phyloP scores from a whole-genome alignment of 2,329 filamentous ascomycete genomes.

The Chlorencoelia australis region DNA sequence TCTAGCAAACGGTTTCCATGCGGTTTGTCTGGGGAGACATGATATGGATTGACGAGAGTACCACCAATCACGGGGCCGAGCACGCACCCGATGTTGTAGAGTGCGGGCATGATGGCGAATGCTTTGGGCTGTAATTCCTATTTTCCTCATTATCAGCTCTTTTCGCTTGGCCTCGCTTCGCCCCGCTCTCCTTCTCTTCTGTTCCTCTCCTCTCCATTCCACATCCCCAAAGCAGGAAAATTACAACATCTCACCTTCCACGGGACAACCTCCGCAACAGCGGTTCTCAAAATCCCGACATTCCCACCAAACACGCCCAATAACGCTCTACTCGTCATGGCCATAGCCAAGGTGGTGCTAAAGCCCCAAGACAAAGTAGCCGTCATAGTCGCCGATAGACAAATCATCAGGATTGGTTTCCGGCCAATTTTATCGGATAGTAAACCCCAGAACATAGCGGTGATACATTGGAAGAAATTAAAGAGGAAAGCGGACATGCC shows the following conservation, averaged over 20 bases:
- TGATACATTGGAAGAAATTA: constrained; percentile 73
- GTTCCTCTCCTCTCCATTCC: too few relatives aligned
- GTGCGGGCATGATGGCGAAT: constrained; percentile 41
- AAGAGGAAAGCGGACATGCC: too few relatives aligned
- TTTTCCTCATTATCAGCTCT: constrained; percentile 19
- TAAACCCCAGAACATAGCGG: constrained; percentile 73
- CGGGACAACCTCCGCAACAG: constrained; percentile 58
- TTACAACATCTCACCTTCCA: neutral
- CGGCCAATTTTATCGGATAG: constrained; percentile 58
- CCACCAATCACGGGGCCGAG: constrained; percentile 28
- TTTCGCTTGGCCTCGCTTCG: too few relatives aligned
- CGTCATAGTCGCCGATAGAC: constrained; percentile 47
- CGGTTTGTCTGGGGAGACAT: constrained; percentile 1
- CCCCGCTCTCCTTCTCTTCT: too few relatives aligned
- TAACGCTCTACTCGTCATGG: constrained; percentile 55
- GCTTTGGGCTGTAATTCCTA: constrained; percentile 55
- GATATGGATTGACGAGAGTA: constrained; percentile 31
- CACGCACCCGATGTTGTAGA: constrained; percentile 47
- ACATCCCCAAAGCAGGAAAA: neutral
- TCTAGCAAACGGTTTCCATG: constrained; percentile 1
- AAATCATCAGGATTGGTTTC: constrained; percentile 70
- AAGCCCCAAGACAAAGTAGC: constrained; percentile 59
- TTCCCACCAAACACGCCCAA: constrained; percentile 69
- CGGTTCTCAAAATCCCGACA: constrained; percentile 62
- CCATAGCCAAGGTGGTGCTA: constrained; percentile 48